Conservation (phyloP, 768 basidiomycete species). For the Termitomyces heimii region DNA sequence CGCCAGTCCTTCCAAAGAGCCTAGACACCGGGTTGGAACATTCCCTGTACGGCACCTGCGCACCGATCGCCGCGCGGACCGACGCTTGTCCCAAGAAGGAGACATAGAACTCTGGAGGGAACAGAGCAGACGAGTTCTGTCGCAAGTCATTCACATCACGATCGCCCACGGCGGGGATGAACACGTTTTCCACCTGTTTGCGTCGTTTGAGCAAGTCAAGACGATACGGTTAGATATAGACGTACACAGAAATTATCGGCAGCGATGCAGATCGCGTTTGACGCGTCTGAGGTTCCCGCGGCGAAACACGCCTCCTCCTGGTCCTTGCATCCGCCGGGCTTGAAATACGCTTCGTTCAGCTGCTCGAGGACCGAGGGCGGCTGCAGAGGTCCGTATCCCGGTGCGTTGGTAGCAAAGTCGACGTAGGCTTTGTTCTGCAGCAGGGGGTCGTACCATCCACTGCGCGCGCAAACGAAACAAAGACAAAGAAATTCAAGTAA, state of each 20-base stretch:
- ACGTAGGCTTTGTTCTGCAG: constrained; percentile 59
- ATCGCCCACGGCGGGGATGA: constrained; percentile 44
- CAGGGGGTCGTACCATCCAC: constrained; percentile 63
- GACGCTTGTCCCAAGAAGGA: constrained; percentile 32
- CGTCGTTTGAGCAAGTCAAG: too few species aligned
- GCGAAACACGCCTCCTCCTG: constrained; percentile 53
- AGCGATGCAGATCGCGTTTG: constrained; percentile 41
- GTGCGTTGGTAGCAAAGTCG: constrained; percentile 54
- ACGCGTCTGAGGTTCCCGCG: constrained; percentile 39
- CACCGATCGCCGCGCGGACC: constrained; percentile 34
- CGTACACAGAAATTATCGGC: constrained; percentile 56
- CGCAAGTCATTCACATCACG: constrained; percentile 52
- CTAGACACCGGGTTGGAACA: constrained; percentile 39
- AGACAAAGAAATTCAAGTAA: too few species aligned
- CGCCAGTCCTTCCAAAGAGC: constrained; percentile 46
- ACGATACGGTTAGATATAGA: background rate
- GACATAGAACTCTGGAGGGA: constrained; percentile 54
- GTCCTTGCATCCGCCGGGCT: constrained; percentile 42
- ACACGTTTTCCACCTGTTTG: constrained; percentile 37
- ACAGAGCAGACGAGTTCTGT: constrained; percentile 44
- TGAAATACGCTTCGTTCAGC: constrained; percentile 45
- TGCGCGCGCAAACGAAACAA: constrained; percentile 15
- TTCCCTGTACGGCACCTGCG: constrained; percentile 39
- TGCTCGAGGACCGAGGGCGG: constrained; percentile 34
- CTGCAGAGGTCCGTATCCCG: constrained; percentile 62